Conservation (phyloP, 257 asterid species). For the Mentha longifolia region DNA sequence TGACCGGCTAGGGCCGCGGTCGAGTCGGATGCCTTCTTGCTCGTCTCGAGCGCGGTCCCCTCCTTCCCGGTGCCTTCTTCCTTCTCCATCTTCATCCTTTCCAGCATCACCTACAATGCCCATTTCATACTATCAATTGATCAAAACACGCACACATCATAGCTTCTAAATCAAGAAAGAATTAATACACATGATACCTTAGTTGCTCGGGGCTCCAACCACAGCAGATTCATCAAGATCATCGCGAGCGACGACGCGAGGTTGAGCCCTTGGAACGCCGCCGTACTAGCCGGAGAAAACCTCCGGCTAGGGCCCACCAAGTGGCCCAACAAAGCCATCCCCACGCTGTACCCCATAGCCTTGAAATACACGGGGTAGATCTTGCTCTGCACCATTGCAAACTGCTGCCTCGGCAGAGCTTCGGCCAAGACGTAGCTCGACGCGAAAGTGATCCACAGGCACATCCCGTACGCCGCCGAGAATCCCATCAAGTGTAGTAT, state of each 20-base stretch:
- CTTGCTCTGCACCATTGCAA: slow-evolving; percentile 72
- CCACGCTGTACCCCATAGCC: slow-evolving; percentile 68
- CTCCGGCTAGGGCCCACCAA: slow-evolving; percentile 38
- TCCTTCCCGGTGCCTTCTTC: slow-evolving; percentile 61
- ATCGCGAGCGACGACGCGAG: slow-evolving; percentile 51
- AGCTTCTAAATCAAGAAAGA: not conserved
- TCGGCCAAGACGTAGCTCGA: slow-evolving; percentile 70
- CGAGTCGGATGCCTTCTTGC: slow-evolving; percentile 24
- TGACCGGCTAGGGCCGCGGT: slow-evolving; percentile 31
- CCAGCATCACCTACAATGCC: slow-evolving; percentile 59
- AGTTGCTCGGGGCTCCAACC: slow-evolving; percentile 74
- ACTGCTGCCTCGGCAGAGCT: slow-evolving; percentile 74
- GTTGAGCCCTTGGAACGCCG: slow-evolving; percentile 42
- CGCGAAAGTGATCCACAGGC: slow-evolving; percentile 72
- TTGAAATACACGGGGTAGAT: slow-evolving; percentile 74
- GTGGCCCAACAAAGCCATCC: slow-evolving; percentile 59
- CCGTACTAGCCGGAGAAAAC: slow-evolving; percentile 5
- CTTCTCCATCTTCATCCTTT: slow-evolving; percentile 74
- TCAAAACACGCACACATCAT: not conserved
- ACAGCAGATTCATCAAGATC: slow-evolving; percentile 55
- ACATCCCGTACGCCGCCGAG: slow-evolving; percentile 68
- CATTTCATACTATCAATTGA: not conserved
- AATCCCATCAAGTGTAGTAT: slow-evolving; percentile 57
- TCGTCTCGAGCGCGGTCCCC: slow-evolving; percentile 17
- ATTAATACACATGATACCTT: slow-evolving; percentile 51